Evolutionary conservation across 176 grass and related monocot species (phyloP).

Genomic region (Saccharum spontaneum): DNA sequence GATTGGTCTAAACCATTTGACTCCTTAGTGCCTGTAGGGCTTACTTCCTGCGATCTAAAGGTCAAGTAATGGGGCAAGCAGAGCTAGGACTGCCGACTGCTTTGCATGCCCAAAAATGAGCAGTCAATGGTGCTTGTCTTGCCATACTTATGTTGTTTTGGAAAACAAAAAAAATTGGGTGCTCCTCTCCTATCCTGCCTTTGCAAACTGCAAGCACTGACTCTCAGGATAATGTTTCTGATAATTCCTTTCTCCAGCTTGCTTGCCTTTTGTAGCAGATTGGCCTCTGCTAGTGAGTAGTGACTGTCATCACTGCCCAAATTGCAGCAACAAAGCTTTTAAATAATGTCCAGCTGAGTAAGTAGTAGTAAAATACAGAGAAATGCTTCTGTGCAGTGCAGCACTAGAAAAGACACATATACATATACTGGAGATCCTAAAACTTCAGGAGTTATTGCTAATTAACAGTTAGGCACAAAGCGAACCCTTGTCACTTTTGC

Average conservation of each 20-base stretch:
- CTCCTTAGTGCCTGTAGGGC: slow-evolving; percentile 47
- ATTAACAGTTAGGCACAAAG: slow-evolving; percentile 29
- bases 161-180: not conserved
- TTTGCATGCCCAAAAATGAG: slow-evolving; percentile 1
- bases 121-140: slow-evolving; percentile 37
- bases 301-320: slow-evolving; percentile 20
- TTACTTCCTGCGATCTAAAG: slow-evolving; percentile 41
- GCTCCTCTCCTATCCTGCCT: slow-evolving; percentile 16
- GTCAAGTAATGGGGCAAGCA: slow-evolving; percentile 27
- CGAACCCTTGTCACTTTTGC: slow-evolving; percentile 2
- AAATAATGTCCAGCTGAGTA: not conserved
- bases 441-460: not conserved
- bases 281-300: slow-evolving; percentile 1
- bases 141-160: slow-evolving; percentile 25
- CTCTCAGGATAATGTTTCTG: slow-evolving; percentile 44
- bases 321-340: not conserved
- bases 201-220: slow-evolving; percentile 40
- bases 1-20: slow-evolving; percentile 49
- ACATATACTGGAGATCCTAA: not conserved
- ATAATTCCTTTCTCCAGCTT: slow-evolving; percentile 1
- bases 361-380: not conserved
- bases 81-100: not conserved
- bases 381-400: not conserved
- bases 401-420: not conserved
- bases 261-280: slow-evolving; percentile 21